phyloP scores from a whole-genome alignment of 495 filamentous ascomycete genomes.

The Podospora bellae-mahoneyi region DNA sequence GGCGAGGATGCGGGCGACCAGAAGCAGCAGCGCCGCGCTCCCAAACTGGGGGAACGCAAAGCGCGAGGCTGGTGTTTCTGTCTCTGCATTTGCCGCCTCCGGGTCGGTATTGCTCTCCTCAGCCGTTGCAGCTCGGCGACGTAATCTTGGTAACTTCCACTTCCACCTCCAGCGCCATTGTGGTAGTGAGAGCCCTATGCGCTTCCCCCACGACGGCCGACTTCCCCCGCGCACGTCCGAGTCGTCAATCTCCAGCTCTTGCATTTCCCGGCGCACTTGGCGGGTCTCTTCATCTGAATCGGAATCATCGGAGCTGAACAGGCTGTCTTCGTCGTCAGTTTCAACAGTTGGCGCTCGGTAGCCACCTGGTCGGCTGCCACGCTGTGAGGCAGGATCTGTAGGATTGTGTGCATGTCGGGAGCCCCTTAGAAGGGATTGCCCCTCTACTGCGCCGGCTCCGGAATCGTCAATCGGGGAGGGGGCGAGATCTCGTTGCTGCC shows the following conservation, averaged over 20 bases:
- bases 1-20: slow-evolving; percentile 68
- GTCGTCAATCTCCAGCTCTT: slow-evolving; percentile 87
- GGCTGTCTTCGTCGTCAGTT: slow-evolving; percentile 45
- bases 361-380: slow-evolving; percentile 43
- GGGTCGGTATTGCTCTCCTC: slow-evolving; percentile 9
- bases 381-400: slow-evolving; percentile 28
- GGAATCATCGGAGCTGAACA: slow-evolving; percentile 41
- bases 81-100: not conserved
- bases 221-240: slow-evolving; percentile 46
- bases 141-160: slow-evolving; percentile 46
- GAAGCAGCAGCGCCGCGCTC: slow-evolving; percentile 32
- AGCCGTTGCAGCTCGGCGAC: slow-evolving; percentile 31
- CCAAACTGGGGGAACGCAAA: slow-evolving; percentile 25
- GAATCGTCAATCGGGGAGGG: slow-evolving; percentile 37
- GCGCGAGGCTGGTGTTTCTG: slow-evolving; percentile 3
- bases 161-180: slow-evolving; percentile 48
- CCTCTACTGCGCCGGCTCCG: slow-evolving; percentile 37
- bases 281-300: slow-evolving; percentile 43
- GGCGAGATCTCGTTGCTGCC: slow-evolving; percentile 21
- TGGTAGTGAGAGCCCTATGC: slow-evolving; percentile 47
- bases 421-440: slow-evolving; percentile 57
- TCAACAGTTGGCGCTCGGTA: slow-evolving; percentile 78
- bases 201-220: slow-evolving; percentile 47
- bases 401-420: slow-evolving; percentile 32
- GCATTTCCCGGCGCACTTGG: slow-evolving; percentile 74